Evolutionary conservation across 768 basidiomycete species (phyloP), one percentile per base, ranked within the genome.

Genomic region (Austroboletus festivus): DNA sequence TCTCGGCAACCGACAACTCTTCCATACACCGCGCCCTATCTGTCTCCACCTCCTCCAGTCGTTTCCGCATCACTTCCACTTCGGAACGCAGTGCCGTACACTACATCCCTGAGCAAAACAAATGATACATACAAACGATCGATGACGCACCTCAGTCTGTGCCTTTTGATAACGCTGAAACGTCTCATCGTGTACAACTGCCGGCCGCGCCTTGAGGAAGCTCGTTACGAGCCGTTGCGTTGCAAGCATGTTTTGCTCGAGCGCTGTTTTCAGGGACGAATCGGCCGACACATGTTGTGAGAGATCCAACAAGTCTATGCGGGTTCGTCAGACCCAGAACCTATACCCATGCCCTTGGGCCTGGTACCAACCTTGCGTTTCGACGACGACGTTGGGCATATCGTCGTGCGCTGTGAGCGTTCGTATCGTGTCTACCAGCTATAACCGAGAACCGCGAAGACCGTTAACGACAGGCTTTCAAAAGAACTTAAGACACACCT

Each of bases 391-490:
- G 51, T 70, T 56, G 34, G 77, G 71, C 33, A 80, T 55, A 46
- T 78, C 73, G 46, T 83, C 78, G 20, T 78, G 69, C 38, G 71
- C 73, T 5, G 80, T 77, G 38, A 87, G 68, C 19, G 79, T 70
- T 37, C 79, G 79, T 60, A 88, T 81, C 18, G 85, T 77, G 45
- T 83, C 79, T 28, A 88, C 72, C 34, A 89, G 69, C 86, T 90
- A 52, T 20, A 38, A 45, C n/a, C 47, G 31, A 44, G 45, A 43
- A 38, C 19, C 41, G 28, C 22, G 22, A 48, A 6, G 33, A 39
- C 33, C 6, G 43, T 46, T 40, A 46, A 31, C 38, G 34, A 44
- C 24, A 16, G 20, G 19, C 30, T 8, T 23, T 16, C 11, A 26
- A 3, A 26, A 7, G 22, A n/a, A 22, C 5, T 5, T 16, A 11